Conservation (phyloP, 495 filamentous ascomycete species). For the Penicillium flavigenum region DNA sequence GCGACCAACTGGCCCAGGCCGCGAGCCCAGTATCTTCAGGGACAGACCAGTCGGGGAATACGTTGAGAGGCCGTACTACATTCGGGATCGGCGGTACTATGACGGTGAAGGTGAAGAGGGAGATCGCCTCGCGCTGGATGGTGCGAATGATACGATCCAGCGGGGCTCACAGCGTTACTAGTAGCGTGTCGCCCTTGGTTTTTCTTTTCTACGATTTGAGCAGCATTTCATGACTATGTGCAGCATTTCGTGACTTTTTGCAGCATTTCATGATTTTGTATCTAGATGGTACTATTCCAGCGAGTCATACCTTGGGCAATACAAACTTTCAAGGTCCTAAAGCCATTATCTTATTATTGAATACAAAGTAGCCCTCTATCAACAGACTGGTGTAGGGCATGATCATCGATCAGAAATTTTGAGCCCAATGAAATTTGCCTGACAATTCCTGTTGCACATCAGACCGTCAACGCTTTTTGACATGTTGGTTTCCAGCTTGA, state of each 20-base stretch:
- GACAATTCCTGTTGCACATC: not conserved
- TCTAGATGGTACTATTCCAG: constrained; percentile 1
- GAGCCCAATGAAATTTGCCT: not conserved
- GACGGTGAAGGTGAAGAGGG: constrained; percentile 37
- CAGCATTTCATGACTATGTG: not conserved
- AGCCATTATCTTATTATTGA: not conserved
- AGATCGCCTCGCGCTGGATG: constrained; percentile 34
- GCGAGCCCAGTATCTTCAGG: constrained; percentile 41
- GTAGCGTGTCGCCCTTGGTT: constrained; percentile 13
- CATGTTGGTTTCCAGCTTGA: not conserved
- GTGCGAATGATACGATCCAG: constrained; percentile 30
- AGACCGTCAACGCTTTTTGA: not conserved
- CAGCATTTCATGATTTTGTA: constrained; percentile 5
- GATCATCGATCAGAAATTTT: not conserved
- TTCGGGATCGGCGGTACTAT: constrained; percentile 43
- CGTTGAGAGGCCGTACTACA: constrained; percentile 44
- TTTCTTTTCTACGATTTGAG: constrained; percentile 10
- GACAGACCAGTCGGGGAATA: constrained; percentile 43
- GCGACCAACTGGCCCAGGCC: constrained; percentile 40
- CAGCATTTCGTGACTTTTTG: not conserved
- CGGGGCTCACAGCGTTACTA: constrained; percentile 34
- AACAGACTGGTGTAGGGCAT: not conserved
- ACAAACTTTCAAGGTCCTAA: not conserved
- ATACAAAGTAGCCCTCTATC: not conserved
- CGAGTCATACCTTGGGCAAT: not conserved